phyloP scores from a whole-genome alignment of 106 monocot genomes.

The Iris macrosiphon region DNA sequence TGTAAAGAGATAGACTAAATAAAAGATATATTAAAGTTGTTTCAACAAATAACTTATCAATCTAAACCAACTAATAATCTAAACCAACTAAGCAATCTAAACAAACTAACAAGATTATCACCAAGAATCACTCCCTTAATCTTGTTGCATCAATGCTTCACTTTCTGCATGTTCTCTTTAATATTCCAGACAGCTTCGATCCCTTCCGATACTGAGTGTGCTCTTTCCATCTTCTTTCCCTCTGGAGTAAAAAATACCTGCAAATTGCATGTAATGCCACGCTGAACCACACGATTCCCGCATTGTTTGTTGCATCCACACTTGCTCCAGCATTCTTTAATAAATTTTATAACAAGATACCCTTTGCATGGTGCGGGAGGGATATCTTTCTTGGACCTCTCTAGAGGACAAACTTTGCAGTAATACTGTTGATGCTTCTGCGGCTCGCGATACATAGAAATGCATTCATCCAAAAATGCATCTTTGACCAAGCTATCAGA shows the following conservation, averaged over 20 bases:
- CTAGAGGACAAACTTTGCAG: slow-evolving; percentile 77
- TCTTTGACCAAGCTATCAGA: slow-evolving; percentile 49
- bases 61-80: no score
- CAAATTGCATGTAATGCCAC: slow-evolving; percentile 64
- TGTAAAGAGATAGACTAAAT: no score
- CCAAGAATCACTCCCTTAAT: no score
- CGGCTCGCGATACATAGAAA: slow-evolving; percentile 34
- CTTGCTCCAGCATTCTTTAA: slow-evolving; percentile 97
- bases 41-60: no score
- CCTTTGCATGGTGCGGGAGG: slow-evolving; percentile 61
- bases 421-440: slow-evolving; percentile 31
- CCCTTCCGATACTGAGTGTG: no score
- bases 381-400: slow-evolving; percentile 49
- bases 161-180: no score
- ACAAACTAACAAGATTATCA: no score
- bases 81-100: no score
- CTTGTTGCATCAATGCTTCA: no score
- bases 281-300: slow-evolving; percentile 83
- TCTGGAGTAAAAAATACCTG: slow-evolving; percentile 65
- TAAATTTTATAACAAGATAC: slow-evolving; percentile 62
- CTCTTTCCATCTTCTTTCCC: no score
- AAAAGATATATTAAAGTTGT: no score
- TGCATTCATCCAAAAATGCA: slow-evolving; percentile 63
- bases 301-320: slow-evolving; percentile 84
- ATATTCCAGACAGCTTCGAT: no score